Evolutionary conservation across 768 basidiomycete genomes (phyloP).

Genomic region (Floccularia luteovirens): DNA sequence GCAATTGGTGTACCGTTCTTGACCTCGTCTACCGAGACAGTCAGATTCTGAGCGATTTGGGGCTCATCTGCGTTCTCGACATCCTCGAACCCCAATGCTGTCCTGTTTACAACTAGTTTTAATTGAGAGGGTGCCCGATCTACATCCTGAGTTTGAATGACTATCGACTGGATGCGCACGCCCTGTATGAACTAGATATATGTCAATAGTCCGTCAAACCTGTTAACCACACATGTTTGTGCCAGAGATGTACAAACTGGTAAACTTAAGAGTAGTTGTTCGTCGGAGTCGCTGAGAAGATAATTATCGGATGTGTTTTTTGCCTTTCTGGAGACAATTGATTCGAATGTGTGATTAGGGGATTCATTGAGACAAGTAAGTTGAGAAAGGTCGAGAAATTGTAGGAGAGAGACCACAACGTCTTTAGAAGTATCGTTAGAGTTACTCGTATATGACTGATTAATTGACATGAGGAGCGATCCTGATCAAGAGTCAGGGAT

Average conservation of each 20-base stretch:
- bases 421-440: too few relatives aligned
- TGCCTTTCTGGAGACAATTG: slow-evolving; percentile 35
- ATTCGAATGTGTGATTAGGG: slow-evolving; percentile 37
- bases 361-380: slow-evolving; percentile 65
- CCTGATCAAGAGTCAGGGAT: too few relatives aligned
- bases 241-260: slow-evolving; percentile 33
- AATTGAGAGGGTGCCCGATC: slow-evolving; percentile 48
- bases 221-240: too few relatives aligned
- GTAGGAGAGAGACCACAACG: slow-evolving; percentile 49
- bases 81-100: slow-evolving; percentile 55
- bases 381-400: slow-evolving; percentile 50
- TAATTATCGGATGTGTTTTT: slow-evolving; percentile 36
- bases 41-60: slow-evolving; percentile 48
- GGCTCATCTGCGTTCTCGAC: slow-evolving; percentile 43
- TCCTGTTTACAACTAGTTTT: slow-evolving; percentile 54
- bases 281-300: slow-evolving; percentile 64
- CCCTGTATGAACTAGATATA: slow-evolving; percentile 54
- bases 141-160: slow-evolving; percentile 30
- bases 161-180: slow-evolving; percentile 54
- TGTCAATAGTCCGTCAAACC: slow-evolving; percentile 1
- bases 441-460: too few relatives aligned
- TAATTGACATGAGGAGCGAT: too few relatives aligned
- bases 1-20: slow-evolving; percentile 37
- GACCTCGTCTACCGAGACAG: slow-evolving; percentile 39
- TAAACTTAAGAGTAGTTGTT: slow-evolving; percentile 60